A percentile compares a stretch with the other conserved stretches of the same genome.
phyloP scores from a whole-genome alignment of 192 early-diverging fungal species.

The Coemansia sp. region DNA sequence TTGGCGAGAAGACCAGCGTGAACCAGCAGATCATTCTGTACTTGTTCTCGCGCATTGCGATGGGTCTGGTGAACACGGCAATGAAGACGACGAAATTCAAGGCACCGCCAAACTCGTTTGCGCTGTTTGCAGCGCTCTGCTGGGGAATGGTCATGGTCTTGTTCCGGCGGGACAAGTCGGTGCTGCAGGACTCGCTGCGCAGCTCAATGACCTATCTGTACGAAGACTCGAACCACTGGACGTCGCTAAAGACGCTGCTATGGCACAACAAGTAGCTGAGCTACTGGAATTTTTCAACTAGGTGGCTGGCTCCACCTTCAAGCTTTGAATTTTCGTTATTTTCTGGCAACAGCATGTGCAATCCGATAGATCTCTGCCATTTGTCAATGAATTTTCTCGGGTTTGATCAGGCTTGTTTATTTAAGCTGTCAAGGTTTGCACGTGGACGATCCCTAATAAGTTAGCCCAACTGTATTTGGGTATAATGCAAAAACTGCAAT shows the following conservation, averaged over 20 bases:
- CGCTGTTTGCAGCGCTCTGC: constrained; percentile 87
- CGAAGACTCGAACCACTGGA: constrained; percentile 82
- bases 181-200: constrained; percentile 87
- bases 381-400: background rate
- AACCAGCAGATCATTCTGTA: constrained; percentile 97
- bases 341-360: background rate
- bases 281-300: background rate
- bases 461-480: background rate
- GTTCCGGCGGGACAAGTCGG: constrained; percentile 84
- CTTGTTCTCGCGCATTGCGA: constrained; percentile 86
- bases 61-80: constrained; percentile 81
- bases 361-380: background rate
- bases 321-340: background rate
- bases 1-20: constrained; percentile 92
- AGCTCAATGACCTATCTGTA: constrained; percentile 96
- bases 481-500: background rate
- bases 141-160: constrained; percentile 98
- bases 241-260: constrained; percentile 69
- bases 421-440: background rate
- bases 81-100: constrained; percentile 70
- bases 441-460: background rate
- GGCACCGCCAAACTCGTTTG: constrained; percentile 78
- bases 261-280: constrained; percentile 76
- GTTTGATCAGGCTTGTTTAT: background rate
- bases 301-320: background rate